Conservation (phyloP, 2,329 filamentous ascomycete genomes). For the Colletotrichum cereale region DNA sequence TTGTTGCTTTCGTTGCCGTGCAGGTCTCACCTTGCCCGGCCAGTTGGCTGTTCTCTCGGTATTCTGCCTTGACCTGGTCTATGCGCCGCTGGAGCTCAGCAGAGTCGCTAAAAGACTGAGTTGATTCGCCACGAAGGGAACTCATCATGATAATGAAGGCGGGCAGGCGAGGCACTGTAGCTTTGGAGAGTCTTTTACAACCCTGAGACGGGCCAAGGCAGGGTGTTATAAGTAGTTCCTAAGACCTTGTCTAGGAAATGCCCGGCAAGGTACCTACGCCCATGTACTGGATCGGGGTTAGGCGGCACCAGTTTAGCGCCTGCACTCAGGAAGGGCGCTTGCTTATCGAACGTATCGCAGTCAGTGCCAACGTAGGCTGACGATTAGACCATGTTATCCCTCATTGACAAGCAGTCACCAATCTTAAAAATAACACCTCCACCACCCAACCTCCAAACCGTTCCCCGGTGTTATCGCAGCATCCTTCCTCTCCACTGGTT, state of each 20-base stretch:
- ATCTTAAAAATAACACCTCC: not conserved
- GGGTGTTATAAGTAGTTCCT: too few species aligned
- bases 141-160: not conserved
- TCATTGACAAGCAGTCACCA: not conserved
- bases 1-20: not conserved
- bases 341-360: not conserved
- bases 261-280: not conserved
- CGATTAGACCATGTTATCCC: not conserved
- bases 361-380: not conserved
- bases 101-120: conserved; percentile 14
- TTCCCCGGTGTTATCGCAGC: not conserved
- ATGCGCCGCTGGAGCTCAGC: conserved; percentile 8
- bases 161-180: not conserved
- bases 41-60: conserved; percentile 1
- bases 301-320: conserved; percentile 2
- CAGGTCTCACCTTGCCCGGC: not conserved
- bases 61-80: not conserved
- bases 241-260: not conserved
- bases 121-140: conserved; percentile 4
- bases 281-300: not conserved
- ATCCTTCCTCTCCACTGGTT: not conserved
- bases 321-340: not conserved
- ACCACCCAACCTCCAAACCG: not conserved
- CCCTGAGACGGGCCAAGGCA: not conserved
- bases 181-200: not conserved